Evolutionary conservation across 2,329 filamentous ascomycete genomes (phyloP), one percentile per base, ranked within the genome.

Genomic region (Fusarium pilosicola): DNA sequence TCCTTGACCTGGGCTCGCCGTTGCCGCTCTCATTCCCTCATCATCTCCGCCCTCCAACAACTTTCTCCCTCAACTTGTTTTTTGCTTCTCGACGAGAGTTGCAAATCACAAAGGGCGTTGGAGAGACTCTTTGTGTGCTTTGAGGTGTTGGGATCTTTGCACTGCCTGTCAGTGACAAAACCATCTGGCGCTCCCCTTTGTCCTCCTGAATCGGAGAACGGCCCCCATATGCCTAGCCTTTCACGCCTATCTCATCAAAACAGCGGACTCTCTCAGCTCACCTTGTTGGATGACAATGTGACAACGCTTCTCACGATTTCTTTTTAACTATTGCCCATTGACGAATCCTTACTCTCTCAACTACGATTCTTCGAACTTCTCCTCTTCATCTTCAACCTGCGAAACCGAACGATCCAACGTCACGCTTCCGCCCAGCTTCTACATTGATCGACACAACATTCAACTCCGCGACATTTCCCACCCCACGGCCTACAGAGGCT

Each of bases 41-140:
- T 77, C 76, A 76, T 79, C 78, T 80, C 78, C 77, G 78, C 79
- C 74, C 72, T 74, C 75, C 77, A 77, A 79, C 77, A 79, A 77
- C 78, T 78, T 79, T 77, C 76, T 70, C 70, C 74, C 76, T 77
- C 72, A 71, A 71, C 73, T 77, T 71, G 68, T 78, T 70, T 72
- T 76, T 74, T 73, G 65, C 69, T 71, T 71, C 63, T 75, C 77
- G 60, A 78, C 75, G 73, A 76, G 77, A 79, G 77, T 76, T 77
- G 69, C 76, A 73, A 77, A 77, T 75, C 68, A 73, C 59, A 73
- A 55, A 75, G 70, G 73, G 71, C 71, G 73, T 41, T 68, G 70
- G 70, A 71, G 60, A 64, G 60, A 64, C 71, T 69, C 64, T 56
- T 69, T 75, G 59, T 68, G 69, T 70, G 62, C 36, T 71, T 72